A percentile compares a stretch with the other conserved stretches of the same genome.
Conservation (phyloP, 176 grass and related monocot species). For the Zea mays region Zm-B73-REFERENCE-NAM-5.0 NC_050103.1:153033501-153034000, state of each 20-base stretch:
- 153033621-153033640: not conserved
- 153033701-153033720: not conserved
- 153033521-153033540: not conserved
- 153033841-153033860: constrained; percentile 56
- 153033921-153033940: not conserved
- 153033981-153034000: not conserved
- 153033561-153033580: not conserved
- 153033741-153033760: constrained; percentile 89
- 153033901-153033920: constrained; percentile 44
- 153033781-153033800: constrained; percentile 33
- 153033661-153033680: not conserved
- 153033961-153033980: not conserved
- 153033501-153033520: no score
- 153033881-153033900: constrained; percentile 97
- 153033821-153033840: constrained; percentile 32
- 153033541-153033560: not conserved
- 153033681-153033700: constrained; percentile 1
- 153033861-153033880: constrained; percentile 59
- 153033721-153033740: no score
- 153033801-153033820: constrained; percentile 36
- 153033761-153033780: constrained; percentile 51
- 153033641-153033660: not conserved
- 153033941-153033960: not conserved
- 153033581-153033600: not conserved
- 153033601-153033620: not conserved